These are phyloP conservation scores for Coemansia sp. DNA, from an alignment of 192 early-diverging fungal species.

Conservation along the genomic window DNA sequence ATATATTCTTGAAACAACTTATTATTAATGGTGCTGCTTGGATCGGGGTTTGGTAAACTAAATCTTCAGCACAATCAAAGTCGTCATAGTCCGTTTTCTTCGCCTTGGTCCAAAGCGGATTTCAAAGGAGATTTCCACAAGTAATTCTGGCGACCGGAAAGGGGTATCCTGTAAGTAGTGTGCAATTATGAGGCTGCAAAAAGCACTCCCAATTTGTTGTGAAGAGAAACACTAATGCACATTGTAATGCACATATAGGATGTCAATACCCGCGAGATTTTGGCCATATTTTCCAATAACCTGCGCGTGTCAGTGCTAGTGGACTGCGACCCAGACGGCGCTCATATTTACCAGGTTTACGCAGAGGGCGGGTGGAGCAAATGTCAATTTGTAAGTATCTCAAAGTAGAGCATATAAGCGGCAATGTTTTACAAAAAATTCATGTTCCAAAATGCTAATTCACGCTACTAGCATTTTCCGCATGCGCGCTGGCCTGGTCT, in stretches of 20 bases:
- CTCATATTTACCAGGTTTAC: slow-evolving; percentile 49
- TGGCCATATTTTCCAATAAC: slow-evolving; percentile 9
- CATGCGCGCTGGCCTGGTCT: too few relatives aligned
- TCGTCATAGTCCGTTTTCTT: slow-evolving; percentile 35
- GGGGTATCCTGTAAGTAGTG: slow-evolving; percentile 48
- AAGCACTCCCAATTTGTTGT: not conserved
- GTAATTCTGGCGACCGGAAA: slow-evolving; percentile 37
- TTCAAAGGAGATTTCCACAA: slow-evolving; percentile 28
- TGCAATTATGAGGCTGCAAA: not conserved
- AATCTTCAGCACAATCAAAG: not conserved
- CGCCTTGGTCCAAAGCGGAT: slow-evolving; percentile 40
- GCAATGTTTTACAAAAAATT: too few relatives aligned
- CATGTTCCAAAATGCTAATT: too few relatives aligned
- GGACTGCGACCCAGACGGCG: slow-evolving; percentile 48
- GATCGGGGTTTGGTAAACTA: not conserved
- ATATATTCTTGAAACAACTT: not conserved
- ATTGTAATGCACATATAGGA: slow-evolving; percentile 24
- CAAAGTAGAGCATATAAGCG: too few relatives aligned
- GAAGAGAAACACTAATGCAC: not conserved
- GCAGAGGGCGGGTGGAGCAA: slow-evolving; percentile 31
- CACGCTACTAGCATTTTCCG: not conserved
- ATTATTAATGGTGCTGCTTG: not conserved
- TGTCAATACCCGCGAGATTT: slow-evolving; percentile 40
- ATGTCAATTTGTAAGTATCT: slow-evolving; percentile 16
- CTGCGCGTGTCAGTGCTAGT: slow-evolving; percentile 28